Evolutionary conservation across 257 asterid species (phyloP).

Genomic region (Solanum ossicruentum): DNA sequence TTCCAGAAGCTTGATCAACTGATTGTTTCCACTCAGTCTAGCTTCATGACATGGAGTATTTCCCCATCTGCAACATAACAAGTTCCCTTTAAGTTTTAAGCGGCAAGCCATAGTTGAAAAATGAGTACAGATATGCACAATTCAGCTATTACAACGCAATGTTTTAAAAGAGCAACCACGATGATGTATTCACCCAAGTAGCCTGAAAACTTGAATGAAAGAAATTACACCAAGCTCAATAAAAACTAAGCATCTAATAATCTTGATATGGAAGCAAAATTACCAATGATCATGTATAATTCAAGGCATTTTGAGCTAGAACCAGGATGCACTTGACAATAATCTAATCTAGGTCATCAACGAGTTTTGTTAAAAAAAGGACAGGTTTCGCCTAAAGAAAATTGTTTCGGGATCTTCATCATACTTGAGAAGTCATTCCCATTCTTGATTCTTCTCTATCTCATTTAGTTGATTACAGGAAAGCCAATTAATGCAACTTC

Average conservation of each 20-base stretch:
- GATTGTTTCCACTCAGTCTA: slow-evolving; percentile 57
- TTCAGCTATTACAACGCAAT: not conserved
- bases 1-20: slow-evolving; percentile 49
- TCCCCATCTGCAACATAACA: slow-evolving; percentile 57
- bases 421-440: not conserved
- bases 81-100: slow-evolving; percentile 5
- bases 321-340: not conserved
- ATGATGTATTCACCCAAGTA: not conserved
- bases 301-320: not conserved
- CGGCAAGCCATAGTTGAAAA: not conserved
- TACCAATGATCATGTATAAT: not conserved
- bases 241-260: not conserved
- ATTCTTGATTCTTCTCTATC: not conserved
- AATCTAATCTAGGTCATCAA: not conserved
- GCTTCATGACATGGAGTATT: slow-evolving; percentile 80
- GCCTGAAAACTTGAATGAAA: not conserved
- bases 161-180: not conserved
- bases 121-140: not conserved
- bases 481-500: not conserved
- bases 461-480: not conserved
- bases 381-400: not conserved
- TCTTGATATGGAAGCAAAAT: not conserved
- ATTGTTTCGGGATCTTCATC: not conserved
- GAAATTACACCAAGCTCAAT: not conserved
- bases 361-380: not conserved